Base-by-base conservation (phyloP, 148 eudicot genomes). In the Rhododendron vialii region DNA sequence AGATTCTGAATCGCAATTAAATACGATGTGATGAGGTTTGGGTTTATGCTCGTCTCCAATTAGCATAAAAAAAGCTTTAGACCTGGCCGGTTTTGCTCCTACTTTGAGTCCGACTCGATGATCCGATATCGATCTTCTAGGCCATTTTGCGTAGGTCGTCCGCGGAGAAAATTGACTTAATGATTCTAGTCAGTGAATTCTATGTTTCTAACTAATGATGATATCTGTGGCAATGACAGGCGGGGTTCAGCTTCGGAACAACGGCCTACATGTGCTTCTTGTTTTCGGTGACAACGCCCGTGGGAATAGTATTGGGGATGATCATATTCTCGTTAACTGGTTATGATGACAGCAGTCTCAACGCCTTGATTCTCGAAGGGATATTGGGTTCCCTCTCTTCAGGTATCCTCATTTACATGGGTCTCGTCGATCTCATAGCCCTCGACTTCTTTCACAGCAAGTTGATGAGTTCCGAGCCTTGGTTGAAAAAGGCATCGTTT, bases 331-430 rank as follows among this genome's bases (percentile, higher is more conserved):
- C 92, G 0, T 33, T 94, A 45, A 95, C 98, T 7, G 98, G 98
- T 1, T 95, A 94, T 74, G 98, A 95, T 5, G 96, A 95, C 82
- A 93, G 86, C 71, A 95, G 90, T 78, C 91, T 89, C 10, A 92
- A 94, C 71, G 98, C 98, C 14, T 81, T 95, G 81, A 95, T 95
- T 55, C 85, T 92, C 1, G 98, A 94, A 90, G 98, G 98, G 12
- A 85, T 95, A 59, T 78, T 95, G 88, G 98, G 98, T 1, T 95
- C 98, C 6, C 87, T 94, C 3, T 95, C 98, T 10, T 91, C 98
- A 1, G 98, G 98, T 41, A 93, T 95, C 84, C 94, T 95, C 83
- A 93, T 95, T 63, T 95, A 95, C 91, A 95, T 95, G 98, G 98
- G 90, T 78, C 89, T 95, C 0, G 98, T 95, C 4, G 96, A 95